These are phyloP conservation scores for Apiospora arundinis DNA, from an alignment of 2,329 filamentous ascomycete species.

Conservation along the genomic window DNA sequence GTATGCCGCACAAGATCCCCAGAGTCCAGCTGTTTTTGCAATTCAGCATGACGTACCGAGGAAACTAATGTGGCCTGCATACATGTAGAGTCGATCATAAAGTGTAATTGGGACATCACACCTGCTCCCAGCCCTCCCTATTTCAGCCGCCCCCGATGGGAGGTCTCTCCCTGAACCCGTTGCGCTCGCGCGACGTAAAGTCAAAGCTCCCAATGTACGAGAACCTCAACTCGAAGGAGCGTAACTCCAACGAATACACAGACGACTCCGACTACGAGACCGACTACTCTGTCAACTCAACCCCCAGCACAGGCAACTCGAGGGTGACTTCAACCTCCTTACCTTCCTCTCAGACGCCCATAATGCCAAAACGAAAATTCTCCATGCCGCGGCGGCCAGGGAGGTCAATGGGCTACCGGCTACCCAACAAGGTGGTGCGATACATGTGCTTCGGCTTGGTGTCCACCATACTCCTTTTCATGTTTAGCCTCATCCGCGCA, in stretches of 20 bases:
- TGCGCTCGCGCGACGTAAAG: constrained; percentile 54
- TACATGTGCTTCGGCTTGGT: constrained; percentile 79
- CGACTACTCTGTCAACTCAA: constrained; percentile 48
- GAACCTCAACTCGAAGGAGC: constrained; percentile 54
- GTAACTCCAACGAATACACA: constrained; percentile 57
- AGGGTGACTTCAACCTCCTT: constrained; percentile 55
- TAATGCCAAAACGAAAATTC: constrained; percentile 49
- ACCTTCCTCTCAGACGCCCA: constrained; percentile 45
- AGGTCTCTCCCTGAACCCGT: constrained; percentile 51
- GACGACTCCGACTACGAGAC: constrained; percentile 47
- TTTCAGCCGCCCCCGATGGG: constrained; percentile 49
- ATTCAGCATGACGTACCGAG: not conserved
- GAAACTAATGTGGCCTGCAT: not conserved
- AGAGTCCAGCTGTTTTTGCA: not conserved
- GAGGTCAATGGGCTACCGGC: constrained; percentile 58
- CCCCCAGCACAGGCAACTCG: constrained; percentile 59
- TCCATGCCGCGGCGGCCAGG: constrained; percentile 40
- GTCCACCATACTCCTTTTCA: constrained; percentile 74
- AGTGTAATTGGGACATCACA: constrained; percentile 9
- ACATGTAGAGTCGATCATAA: not conserved
- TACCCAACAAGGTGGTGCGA: constrained; percentile 76
- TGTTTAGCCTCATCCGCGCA: constrained; percentile 75
- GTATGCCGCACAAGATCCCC: not conserved
- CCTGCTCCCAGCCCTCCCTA: not conserved
- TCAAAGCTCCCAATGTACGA: constrained; percentile 58